phyloP scores from a whole-genome alignment of 331 rosid species.

The Malus hybrid region DNA sequence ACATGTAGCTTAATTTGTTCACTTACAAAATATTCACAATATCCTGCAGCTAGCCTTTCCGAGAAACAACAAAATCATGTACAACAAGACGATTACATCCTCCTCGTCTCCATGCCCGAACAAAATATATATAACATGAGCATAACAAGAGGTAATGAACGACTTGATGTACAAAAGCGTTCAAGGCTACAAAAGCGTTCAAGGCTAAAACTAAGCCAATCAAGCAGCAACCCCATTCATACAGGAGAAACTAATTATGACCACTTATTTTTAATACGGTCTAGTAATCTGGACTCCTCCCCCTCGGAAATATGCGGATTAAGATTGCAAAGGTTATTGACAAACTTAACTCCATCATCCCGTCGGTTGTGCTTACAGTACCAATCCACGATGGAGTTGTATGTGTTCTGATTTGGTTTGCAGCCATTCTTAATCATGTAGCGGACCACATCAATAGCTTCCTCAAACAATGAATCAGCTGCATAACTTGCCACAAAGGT shows the following conservation, averaged over 20 bases:
- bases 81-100: not conserved
- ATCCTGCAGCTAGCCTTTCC: not conserved
- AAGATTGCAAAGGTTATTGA: conserved; percentile 40
- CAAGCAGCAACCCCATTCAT: not conserved
- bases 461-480: conserved; percentile 56
- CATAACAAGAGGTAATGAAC: not conserved
- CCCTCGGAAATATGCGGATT: conserved; percentile 45
- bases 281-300: conserved; percentile 44
- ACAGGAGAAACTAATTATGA: conserved; percentile 12
- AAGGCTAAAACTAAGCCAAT: not conserved
- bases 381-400: conserved; percentile 68
- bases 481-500: conserved; percentile 71
- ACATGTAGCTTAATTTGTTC: not conserved
- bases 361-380: conserved; percentile 55
- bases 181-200: not conserved
- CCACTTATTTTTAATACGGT: conserved; percentile 54
- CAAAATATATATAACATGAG: conserved; percentile 6
- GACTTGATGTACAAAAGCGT: not conserved
- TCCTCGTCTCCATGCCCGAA: conserved; percentile 10
- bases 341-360: conserved; percentile 53
- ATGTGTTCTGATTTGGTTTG: conserved; percentile 63
- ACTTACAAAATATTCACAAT: conserved; percentile 6
- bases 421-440: conserved; percentile 83
- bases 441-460: conserved; percentile 61
- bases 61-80: not conserved